A percentile compares a stretch with the other conserved stretches of the same genome.
phyloP scores from a whole-genome alignment of 2,329 filamentous ascomycete genomes.

The Pseudogymnoascus sp. region DNA sequence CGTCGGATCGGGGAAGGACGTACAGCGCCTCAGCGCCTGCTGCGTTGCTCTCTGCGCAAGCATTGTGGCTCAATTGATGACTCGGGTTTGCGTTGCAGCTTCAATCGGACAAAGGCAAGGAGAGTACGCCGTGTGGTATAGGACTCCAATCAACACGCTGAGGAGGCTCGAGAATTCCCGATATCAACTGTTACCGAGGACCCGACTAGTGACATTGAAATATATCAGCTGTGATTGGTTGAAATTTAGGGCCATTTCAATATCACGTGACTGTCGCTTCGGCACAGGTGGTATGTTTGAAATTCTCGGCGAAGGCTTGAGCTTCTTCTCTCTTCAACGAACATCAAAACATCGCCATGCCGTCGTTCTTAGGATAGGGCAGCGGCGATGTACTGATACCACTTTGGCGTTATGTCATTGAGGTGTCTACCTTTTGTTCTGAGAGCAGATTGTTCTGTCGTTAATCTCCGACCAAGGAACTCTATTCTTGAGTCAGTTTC shows the following conservation, averaged over 20 bases:
- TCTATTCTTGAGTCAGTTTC: slow-evolving; percentile 31
- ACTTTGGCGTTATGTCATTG: slow-evolving; percentile 27
- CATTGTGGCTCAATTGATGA: slow-evolving; percentile 29
- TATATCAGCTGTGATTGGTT: background rate
- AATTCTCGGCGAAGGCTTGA: slow-evolving; percentile 14
- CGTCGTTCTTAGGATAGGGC: slow-evolving; percentile 25
- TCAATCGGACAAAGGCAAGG: slow-evolving; percentile 7
- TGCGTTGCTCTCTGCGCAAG: slow-evolving; percentile 36
- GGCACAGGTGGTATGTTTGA: slow-evolving; percentile 9
- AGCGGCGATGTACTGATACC: slow-evolving; percentile 18
- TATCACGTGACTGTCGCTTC: slow-evolving; percentile 15
- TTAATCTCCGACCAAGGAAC: slow-evolving; percentile 32
- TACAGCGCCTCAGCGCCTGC: slow-evolving; percentile 36
- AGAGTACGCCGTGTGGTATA: slow-evolving; percentile 7
- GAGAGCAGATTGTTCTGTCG: slow-evolving; percentile 31
- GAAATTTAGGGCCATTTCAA: background rate
- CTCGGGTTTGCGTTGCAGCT: slow-evolving; percentile 5
- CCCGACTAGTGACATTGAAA: slow-evolving; percentile 9
- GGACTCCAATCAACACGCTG: slow-evolving; percentile 1
- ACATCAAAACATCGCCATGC: slow-evolving; percentile 27
- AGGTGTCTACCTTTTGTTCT: slow-evolving; percentile 24
- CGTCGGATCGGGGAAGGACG: slow-evolving; percentile 15
- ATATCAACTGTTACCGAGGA: slow-evolving; percentile 10
- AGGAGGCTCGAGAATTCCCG: slow-evolving; percentile 7
- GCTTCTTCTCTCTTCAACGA: slow-evolving; percentile 22